These are phyloP conservation scores for Jamesozyma piceae DNA, from an alignment of 805 yeast genomes.

Conservation along the genomic window DNA sequence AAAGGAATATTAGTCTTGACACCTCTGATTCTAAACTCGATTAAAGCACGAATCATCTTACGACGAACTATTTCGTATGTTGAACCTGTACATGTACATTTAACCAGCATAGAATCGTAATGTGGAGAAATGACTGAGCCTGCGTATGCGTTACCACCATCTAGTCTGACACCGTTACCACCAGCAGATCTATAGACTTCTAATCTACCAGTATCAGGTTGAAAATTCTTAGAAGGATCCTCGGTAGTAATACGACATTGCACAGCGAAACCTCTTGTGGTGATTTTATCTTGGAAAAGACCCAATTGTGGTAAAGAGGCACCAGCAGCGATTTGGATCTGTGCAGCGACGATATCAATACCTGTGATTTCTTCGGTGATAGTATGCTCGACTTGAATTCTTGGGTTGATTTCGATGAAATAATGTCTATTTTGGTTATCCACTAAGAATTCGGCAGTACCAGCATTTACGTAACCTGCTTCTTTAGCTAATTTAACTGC, in stretches of 20 bases:
- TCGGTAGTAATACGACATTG: slow-evolving; percentile 99
- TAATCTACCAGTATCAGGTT: slow-evolving; percentile 96
- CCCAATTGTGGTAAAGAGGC: slow-evolving; percentile 90
- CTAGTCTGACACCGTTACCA: slow-evolving; percentile 98
- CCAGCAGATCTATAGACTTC: slow-evolving; percentile 98
- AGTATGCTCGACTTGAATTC: slow-evolving; percentile 97
- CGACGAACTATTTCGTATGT: slow-evolving; percentile 94
- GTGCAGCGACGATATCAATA: slow-evolving; percentile 95
- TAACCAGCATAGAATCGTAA: slow-evolving; percentile 96
- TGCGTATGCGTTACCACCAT: slow-evolving; percentile 97
- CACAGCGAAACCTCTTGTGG: slow-evolving; percentile 94
- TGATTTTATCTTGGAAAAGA: slow-evolving; percentile 84
- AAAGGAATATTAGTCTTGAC: slow-evolving; percentile 98
- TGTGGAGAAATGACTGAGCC: slow-evolving; percentile 95
- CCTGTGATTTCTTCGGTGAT: slow-evolving; percentile 98
- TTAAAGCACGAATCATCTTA: slow-evolving; percentile 93
- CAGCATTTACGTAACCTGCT: slow-evolving; percentile 92
- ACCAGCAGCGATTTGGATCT: slow-evolving; percentile 97
- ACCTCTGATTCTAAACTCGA: slow-evolving; percentile 97
- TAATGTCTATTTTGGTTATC: slow-evolving; percentile 91
- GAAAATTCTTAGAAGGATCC: slow-evolving; percentile 93
- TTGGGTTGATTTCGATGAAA: slow-evolving; percentile 95
- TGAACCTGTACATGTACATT: slow-evolving; percentile 94
- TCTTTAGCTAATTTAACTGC: slow-evolving; percentile 86
- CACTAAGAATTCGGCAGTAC: slow-evolving; percentile 95